phyloP scores from a whole-genome alignment of 441 rosid species.

The Sinapis alba region DNA sequence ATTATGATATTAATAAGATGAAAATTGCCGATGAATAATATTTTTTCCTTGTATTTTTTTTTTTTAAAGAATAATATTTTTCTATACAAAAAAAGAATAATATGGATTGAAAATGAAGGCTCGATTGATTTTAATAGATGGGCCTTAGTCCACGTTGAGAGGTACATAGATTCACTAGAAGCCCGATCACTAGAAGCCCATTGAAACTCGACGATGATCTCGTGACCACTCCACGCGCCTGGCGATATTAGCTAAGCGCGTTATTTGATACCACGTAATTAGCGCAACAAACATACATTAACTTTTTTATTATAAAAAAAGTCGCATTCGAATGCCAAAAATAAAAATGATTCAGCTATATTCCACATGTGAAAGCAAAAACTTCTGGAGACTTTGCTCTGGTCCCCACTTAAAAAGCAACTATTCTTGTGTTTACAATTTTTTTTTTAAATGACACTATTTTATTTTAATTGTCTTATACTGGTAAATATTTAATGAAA shows the following conservation, averaged over 20 bases:
- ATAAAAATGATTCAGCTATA: constrained; percentile 8
- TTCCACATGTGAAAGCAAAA: constrained; percentile 27
- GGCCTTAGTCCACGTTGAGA: constrained; percentile 5
- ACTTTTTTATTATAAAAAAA: background rate
- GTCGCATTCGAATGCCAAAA: constrained; percentile 10
- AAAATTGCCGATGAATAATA: too few species aligned
- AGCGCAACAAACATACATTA: constrained; percentile 1
- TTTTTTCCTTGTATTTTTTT: too few species aligned
- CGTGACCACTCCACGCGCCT: constrained; percentile 21
- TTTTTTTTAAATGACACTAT: background rate
- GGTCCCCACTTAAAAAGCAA: constrained; percentile 24
- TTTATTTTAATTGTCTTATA: background rate
- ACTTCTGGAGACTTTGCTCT: background rate
- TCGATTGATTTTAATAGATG: background rate
- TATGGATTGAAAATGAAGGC: background rate
- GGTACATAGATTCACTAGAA: background rate
- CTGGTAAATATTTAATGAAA: background rate
- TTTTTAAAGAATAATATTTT: too few species aligned
- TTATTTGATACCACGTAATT: constrained; percentile 10
- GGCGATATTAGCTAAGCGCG: background rate
- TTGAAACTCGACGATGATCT: background rate
- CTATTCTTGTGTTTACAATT: background rate
- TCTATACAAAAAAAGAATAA: too few species aligned
- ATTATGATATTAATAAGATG: too few species aligned
- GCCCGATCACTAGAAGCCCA: constrained; percentile 22